A percentile compares a stretch with the other conserved stretches of the same genome.
These are phyloP conservation scores for Scenedesmus sp. DNA, from an alignment of 163 green algal genomes.

Conservation along the genomic window DNA sequence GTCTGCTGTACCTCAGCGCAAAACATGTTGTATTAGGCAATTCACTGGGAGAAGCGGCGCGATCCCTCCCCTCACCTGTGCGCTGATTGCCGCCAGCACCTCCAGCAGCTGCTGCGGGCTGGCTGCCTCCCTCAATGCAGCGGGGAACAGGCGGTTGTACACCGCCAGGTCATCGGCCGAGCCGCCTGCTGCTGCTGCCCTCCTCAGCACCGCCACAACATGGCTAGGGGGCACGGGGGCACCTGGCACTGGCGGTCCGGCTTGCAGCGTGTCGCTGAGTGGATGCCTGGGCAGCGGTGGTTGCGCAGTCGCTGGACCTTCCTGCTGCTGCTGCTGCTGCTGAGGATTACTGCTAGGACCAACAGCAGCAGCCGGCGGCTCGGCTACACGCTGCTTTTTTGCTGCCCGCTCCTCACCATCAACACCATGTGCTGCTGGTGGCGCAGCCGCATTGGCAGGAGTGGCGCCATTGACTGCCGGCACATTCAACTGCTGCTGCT, in stretches of 20 bases:
- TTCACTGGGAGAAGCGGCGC: neutral
- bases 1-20: too few species aligned
- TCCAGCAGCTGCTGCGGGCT: slow-evolving; percentile 30
- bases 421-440: neutral
- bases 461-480: neutral
- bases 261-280: neutral
- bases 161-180: slow-evolving; percentile 7
- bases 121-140: neutral
- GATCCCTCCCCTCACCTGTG: neutral
- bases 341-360: neutral
- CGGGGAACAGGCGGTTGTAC: slow-evolving; percentile 40
- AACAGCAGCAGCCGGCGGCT: slow-evolving; percentile 10
- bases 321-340: slow-evolving; percentile 17
- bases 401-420: neutral
- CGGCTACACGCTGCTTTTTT: slow-evolving; percentile 5
- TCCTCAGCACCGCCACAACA: slow-evolving; percentile 21
- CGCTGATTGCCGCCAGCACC: neutral
- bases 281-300: neutral
- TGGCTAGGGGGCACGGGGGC: neutral
- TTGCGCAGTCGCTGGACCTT: neutral
- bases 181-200: slow-evolving; percentile 4
- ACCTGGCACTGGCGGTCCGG: neutral
- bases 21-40: too few species aligned
- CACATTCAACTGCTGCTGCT: neutral
- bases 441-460: neutral